Conservation (phyloP, 345 rosid genomes). For the Turritis glabra region DNA sequence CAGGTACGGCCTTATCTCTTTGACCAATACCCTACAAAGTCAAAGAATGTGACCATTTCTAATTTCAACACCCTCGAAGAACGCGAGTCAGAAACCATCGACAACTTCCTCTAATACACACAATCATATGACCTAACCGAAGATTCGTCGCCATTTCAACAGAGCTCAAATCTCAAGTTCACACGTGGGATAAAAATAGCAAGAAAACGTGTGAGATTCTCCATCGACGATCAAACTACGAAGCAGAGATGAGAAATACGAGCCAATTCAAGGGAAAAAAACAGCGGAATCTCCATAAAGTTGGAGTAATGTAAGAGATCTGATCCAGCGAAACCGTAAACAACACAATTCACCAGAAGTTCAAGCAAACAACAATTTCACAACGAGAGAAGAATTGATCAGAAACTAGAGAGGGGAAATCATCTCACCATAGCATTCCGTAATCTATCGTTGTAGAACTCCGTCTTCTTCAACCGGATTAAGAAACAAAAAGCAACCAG, state of each 20-base stretch:
- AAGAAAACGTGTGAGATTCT: conserved; percentile 10
- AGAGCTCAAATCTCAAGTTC: conserved; percentile 23
- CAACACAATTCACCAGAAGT: conserved; percentile 28
- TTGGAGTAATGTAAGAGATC: conserved; percentile 49
- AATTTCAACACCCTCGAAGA: conserved; percentile 29
- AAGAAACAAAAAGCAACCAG: conserved; percentile 4
- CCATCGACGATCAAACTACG: conserved; percentile 26
- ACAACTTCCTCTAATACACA: conserved; percentile 7
- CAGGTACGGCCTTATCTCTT: conserved; percentile 33
- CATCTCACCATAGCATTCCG: conserved; percentile 90
- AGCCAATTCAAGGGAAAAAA: conserved; percentile 3
- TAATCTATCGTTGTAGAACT: conserved; percentile 49
- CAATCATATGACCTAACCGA: conserved; percentile 16
- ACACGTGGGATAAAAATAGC: conserved; percentile 18
- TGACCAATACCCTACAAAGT: conserved; percentile 39
- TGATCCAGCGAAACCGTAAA: conserved; percentile 33
- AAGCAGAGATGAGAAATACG: conserved; percentile 3
- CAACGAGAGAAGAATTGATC: conserved; percentile 2
- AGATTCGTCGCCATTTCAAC: conserved; percentile 37
- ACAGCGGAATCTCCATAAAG: conserved; percentile 13
- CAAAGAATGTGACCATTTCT: conserved; percentile 31
- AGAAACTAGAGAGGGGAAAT: not conserved
- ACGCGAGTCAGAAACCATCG: conserved; percentile 35
- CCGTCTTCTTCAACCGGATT: conserved; percentile 52
- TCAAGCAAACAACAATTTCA: not conserved